phyloP scores from a whole-genome alignment of 2,329 filamentous ascomycete genomes.

The Camptophora hylomeconis region DNA sequence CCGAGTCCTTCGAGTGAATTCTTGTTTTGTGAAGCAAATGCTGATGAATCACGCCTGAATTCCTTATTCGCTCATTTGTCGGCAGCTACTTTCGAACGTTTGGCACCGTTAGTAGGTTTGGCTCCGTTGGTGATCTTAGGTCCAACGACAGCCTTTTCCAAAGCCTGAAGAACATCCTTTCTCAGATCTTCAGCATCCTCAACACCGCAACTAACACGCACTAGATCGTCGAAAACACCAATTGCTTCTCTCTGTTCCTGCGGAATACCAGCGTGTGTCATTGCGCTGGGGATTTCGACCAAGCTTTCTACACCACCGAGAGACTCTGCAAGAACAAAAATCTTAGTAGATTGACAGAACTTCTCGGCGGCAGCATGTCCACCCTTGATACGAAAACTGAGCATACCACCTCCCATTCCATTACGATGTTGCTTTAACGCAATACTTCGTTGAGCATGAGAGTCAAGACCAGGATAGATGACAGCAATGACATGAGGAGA shows the following conservation, averaged over 20 bases:
- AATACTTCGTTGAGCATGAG: slow-evolving; percentile 75
- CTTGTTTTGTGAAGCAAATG: too few species aligned
- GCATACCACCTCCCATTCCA: slow-evolving; percentile 92
- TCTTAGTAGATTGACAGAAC: slow-evolving; percentile 78
- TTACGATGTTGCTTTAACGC: slow-evolving; percentile 84
- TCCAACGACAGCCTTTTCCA: slow-evolving; percentile 58
- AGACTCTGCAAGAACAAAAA: slow-evolving; percentile 89
- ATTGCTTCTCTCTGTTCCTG: slow-evolving; percentile 79
- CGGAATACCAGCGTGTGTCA: slow-evolving; percentile 96
- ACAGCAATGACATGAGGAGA: slow-evolving; percentile 76
- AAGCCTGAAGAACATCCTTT: slow-evolving; percentile 66
- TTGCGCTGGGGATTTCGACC: slow-evolving; percentile 81
- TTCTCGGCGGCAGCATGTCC: slow-evolving; percentile 74
- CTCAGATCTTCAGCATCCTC: slow-evolving; percentile 80
- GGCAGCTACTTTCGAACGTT: too few species aligned
- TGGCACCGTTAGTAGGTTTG: slow-evolving; percentile 6
- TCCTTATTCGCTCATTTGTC: too few species aligned
- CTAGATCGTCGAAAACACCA: slow-evolving; percentile 88
- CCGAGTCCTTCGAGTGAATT: too few species aligned
- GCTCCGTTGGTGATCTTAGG: slow-evolving; percentile 33
- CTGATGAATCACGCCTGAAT: too few species aligned
- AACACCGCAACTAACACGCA: slow-evolving; percentile 84
- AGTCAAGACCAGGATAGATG: slow-evolving; percentile 86
- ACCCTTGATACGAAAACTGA: slow-evolving; percentile 86
- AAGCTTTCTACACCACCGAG: slow-evolving; percentile 86